Evolutionary conservation across 2,329 filamentous ascomycete genomes (phyloP), one percentile per base, ranked within the genome.

Genomic region (Rhynchosporium graminicola): DNA sequence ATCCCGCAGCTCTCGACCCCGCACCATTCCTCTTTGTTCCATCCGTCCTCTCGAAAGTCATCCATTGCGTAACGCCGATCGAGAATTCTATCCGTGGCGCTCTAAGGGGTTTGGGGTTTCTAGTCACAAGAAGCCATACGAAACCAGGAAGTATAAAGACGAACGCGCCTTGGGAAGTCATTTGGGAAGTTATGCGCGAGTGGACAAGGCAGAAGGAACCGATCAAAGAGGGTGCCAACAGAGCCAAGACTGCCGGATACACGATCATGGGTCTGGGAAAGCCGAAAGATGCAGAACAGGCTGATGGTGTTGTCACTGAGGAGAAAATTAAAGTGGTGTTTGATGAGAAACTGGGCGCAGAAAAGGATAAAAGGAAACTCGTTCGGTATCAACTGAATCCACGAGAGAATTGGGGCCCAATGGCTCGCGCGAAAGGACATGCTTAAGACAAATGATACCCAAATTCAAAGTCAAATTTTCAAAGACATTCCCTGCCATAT

Each of bases 181-280:
- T 99, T 54, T 98, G 95, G 93, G 90, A 96, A 74, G 80, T 98
- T 33, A 95, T 98, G 86, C 84, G 91, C 31, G 92, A 97, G 76
- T 99, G 92, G 92, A 85, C 90, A 13, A 84, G 88, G 29, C 92
- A 96, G 73, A 90, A 88, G 71, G 82, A 85, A 0, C 92, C 93
- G 0, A 81, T 96, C 62, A 96, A 90, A 73, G 84, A 87, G 42
- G 84, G 84, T 0, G 85, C 86, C 26, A 80, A 96, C 60, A 89
- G 85, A 70, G 81, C 86, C 46, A 83, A 83, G n/a, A 90, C 83
- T 57, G 80, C 92, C 0, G 91, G 90, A 1, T 90, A 85, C 73
- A 85, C 80, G 56, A 87, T 98, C 48, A 80, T 94, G 74, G 75
- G 58, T 74, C 77, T 60, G 64, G 70, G 47, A 57, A 69, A 62